Evolutionary conservation across 352 stramenopile genomes (phyloP).

Genomic region (Phytophthora tentaculata): DNA sequence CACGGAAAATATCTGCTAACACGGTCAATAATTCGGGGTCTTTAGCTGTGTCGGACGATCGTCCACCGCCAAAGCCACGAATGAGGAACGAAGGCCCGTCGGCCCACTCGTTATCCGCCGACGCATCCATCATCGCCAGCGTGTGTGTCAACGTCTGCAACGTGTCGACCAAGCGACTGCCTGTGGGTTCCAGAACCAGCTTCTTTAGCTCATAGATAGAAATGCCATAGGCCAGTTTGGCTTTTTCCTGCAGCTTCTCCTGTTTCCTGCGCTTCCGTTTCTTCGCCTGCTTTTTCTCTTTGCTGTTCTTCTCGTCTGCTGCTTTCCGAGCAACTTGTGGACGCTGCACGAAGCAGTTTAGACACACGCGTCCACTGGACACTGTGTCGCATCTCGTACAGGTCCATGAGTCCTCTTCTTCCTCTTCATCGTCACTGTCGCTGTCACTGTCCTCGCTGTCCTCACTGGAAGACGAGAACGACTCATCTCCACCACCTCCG

Average conservation of each 20-base stretch:
- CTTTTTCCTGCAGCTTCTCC: constrained; percentile 43
- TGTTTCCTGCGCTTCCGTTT: constrained; percentile 42
- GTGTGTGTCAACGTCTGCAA: constrained; percentile 85
- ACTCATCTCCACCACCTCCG: constrained; percentile 24
- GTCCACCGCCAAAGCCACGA: constrained; percentile 51
- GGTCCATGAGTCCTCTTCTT: constrained; percentile 39
- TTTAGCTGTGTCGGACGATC: constrained; percentile 46
- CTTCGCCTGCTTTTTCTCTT: constrained; percentile 40
- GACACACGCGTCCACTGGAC: constrained; percentile 36
- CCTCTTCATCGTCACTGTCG: constrained; percentile 12
- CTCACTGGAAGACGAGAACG: constrained; percentile 40
- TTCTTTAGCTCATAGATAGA: constrained; percentile 71
- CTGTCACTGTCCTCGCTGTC: constrained; percentile 35
- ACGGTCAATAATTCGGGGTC: constrained; percentile 66
- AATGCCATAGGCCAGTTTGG: constrained; percentile 68
- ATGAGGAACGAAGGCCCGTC: constrained; percentile 64
- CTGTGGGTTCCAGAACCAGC: constrained; percentile 54
- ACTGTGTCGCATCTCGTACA: constrained; percentile 40
- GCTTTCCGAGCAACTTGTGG: constrained; percentile 28
- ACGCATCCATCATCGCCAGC: constrained; percentile 87
- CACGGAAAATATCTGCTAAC: constrained; percentile 57
- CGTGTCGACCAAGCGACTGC: constrained; percentile 58
- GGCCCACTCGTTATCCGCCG: constrained; percentile 72
- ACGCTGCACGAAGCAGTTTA: constrained; percentile 43
- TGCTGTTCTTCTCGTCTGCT: constrained; percentile 31